Evolutionary conservation across 805 yeast species (phyloP), one percentile per base, ranked within the genome.

Genomic region (Ogataea wickerhamii): DNA sequence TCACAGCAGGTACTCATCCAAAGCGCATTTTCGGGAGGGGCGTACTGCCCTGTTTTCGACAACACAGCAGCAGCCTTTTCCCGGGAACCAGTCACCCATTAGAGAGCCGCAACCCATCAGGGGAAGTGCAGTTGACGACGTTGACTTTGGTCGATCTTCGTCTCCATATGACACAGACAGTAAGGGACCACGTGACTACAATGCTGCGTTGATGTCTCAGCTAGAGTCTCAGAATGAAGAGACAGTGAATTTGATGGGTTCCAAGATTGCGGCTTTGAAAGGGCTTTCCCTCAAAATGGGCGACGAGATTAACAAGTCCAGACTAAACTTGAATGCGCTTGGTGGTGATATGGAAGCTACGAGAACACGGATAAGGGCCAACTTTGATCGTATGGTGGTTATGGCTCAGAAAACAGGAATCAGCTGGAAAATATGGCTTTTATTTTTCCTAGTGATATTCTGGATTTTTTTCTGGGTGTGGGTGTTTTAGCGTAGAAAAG

Each of bases 161-260:
- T 69, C 76, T 1, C 74, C 78, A 1, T 73, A 71, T 48, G 67
- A 60, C 14, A 51, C 54, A n/a, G 35, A 44, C 6, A 23, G 38
- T 6, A 37, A 51, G 14, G 37, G 46, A 10, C 52, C 49, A 18
- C 49, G 64, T 30, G 76, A 69, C 52, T 73, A 67, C 53, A 64
- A 73, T 11, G 82, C 78, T 30, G 61, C 76, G 19, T 67, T 71
- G 39, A 51, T 80, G 48, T 72, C 82, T 16, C 78, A 75, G 43
- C 55, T 82, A 34, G 89, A 82, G 55, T 68, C 82, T 3, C 89
- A 82, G 53, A 73, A 73, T 43, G 84, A 78, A 24, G 82, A 77
- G 40, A 76, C 79, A 36, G 56, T 77, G 47, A 67, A 69, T 17
- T 61, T 70, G 2, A 73, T 82, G 72, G 66, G 73, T 23, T 68